Conservation (phyloP, 2,329 filamentous ascomycete genomes). For the Dothideomycetes sp. region DNA sequence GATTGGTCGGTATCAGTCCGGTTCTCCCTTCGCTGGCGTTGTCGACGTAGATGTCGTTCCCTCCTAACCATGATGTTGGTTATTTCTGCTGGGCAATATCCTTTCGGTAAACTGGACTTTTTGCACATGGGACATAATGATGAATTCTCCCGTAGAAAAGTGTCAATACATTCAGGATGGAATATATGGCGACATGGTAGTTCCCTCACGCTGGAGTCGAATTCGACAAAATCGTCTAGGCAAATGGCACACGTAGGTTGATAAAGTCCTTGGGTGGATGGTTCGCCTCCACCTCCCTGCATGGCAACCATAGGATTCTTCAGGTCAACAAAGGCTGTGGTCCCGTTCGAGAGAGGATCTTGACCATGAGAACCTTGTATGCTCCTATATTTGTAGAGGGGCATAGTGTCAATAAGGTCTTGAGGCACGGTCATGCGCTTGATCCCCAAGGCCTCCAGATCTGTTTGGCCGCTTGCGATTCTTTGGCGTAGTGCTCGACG, state of each 20-base stretch:
- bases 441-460: slow-evolving; percentile 77
- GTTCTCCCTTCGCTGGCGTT: slow-evolving; percentile 38
- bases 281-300: too few species aligned
- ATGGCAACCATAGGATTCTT: too few species aligned
- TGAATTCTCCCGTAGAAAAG: slow-evolving; percentile 65
- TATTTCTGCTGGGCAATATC: slow-evolving; percentile 45
- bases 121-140: slow-evolving; percentile 91
- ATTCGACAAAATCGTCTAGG: slow-evolving; percentile 64
- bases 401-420: slow-evolving; percentile 60
- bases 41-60: slow-evolving; percentile 56
- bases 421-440: slow-evolving; percentile 69
- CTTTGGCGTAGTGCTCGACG: slow-evolving; percentile 59
- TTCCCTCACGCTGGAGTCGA: slow-evolving; percentile 65
- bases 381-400: slow-evolving; percentile 58
- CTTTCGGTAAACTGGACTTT: slow-evolving; percentile 63
- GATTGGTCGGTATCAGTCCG: background rate
- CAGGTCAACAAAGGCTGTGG: too few species aligned
- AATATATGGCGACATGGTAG: slow-evolving; percentile 87
- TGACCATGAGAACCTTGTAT: slow-evolving; percentile 11
- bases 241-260: slow-evolving; percentile 89
- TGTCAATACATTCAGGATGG: slow-evolving; percentile 83
- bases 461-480: slow-evolving; percentile 67
- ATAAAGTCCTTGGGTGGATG: slow-evolving; percentile 41
- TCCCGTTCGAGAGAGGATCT: too few species aligned
- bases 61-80: slow-evolving; percentile 81